Conservation (phyloP, 2,329 filamentous ascomycete genomes). For the Cordyceps militaris region DNA sequence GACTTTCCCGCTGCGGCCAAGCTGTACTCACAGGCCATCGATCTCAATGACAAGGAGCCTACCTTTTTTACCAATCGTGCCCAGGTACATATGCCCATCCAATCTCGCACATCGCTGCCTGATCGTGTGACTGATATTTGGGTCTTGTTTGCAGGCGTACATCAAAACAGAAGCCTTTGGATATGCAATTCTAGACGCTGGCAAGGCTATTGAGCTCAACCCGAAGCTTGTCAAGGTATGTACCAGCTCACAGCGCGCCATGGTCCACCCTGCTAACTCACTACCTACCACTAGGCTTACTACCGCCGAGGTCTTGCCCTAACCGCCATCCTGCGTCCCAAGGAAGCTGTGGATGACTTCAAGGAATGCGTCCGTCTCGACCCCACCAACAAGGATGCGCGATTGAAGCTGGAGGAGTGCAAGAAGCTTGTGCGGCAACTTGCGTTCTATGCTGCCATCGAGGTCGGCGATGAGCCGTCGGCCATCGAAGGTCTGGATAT, state of each 20-base stretch:
- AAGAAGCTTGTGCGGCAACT: conserved; percentile 89
- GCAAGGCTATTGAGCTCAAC: conserved; percentile 85
- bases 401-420: conserved; percentile 84
- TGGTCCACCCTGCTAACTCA: background rate
- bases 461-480: conserved; percentile 85
- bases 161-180: conserved; percentile 95
- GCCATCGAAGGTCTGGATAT: conserved; percentile 86
- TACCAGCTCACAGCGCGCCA: background rate
- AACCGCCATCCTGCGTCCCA: conserved; percentile 81
- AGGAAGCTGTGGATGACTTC: conserved; percentile 87
- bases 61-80: conserved; percentile 93
- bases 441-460: conserved; percentile 91
- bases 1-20: conserved; percentile 80
- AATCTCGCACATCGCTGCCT: conserved; percentile 13
- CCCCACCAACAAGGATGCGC: conserved; percentile 82
- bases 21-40: conserved; percentile 82
- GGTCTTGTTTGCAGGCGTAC: conserved; percentile 56
- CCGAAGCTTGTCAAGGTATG: conserved; percentile 79
- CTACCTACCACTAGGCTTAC: conserved; percentile 58
- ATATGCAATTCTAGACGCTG: conserved; percentile 84
- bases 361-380: conserved; percentile 83
- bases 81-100: conserved; percentile 47
- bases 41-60: conserved; percentile 72
- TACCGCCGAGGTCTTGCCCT: conserved; percentile 89
- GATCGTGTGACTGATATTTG: conserved; percentile 41